Conservation (phyloP, 495 filamentous ascomycete genomes). For the Penicillium pulvis region DNA sequence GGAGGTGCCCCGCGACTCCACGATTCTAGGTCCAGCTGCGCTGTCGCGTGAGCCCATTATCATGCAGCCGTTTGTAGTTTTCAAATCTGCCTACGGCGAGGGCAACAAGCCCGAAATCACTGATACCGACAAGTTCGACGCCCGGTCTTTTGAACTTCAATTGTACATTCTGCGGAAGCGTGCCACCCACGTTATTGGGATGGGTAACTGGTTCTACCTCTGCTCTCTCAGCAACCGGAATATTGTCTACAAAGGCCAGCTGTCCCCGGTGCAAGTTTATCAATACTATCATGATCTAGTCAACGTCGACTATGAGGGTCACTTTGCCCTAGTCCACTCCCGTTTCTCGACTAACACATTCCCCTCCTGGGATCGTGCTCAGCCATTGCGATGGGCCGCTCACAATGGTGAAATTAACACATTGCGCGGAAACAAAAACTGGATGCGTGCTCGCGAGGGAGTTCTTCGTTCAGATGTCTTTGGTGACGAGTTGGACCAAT, state of each 20-base stretch:
- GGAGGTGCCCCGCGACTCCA: constrained; percentile 90
- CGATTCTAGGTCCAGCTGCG: constrained; percentile 89
- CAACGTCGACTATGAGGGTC: constrained; percentile 95
- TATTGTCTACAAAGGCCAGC: constrained; percentile 98
- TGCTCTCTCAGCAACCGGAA: constrained; percentile 98
- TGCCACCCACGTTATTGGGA: constrained; percentile 88
- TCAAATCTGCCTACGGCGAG: constrained; percentile 80
- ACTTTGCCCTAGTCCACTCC: constrained; percentile 97
- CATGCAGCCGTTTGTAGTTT: constrained; percentile 93
- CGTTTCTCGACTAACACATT: constrained; percentile 99
- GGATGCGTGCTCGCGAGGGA: constrained; percentile 98
- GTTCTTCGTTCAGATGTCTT: constrained; percentile 93
- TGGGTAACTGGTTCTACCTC: constrained; percentile 99
- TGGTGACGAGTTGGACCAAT: constrained; percentile 83
- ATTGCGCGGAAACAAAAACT: constrained; percentile 98
- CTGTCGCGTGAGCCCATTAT: constrained; percentile 92
- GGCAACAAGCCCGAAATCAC: constrained; percentile 80
- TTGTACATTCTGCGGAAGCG: constrained; percentile 94
- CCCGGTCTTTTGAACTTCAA: constrained; percentile 86
- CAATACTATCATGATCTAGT: constrained; percentile 98
- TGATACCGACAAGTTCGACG: constrained; percentile 80
- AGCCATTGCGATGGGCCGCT: constrained; percentile 95
- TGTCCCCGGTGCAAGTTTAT: constrained; percentile 97
- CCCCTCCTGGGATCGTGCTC: constrained; percentile 97
- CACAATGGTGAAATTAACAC: constrained; percentile 99